phyloP scores from a whole-genome alignment of 2,329 filamentous ascomycete genomes.

The Hypoxylon sp. region DNA sequence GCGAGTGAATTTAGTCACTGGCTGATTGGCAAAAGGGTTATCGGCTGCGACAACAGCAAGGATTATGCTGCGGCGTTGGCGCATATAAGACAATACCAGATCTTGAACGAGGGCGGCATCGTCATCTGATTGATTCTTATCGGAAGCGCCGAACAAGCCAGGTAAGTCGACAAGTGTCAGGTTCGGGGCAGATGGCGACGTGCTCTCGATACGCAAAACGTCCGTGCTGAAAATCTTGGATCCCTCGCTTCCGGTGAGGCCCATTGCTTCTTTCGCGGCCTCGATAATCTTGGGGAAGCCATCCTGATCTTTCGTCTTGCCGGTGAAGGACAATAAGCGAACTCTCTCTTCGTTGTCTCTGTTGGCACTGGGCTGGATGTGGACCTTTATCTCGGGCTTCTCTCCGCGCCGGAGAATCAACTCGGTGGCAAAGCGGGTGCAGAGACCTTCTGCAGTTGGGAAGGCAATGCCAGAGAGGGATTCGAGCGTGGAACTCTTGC shows the following conservation, averaged over 20 bases:
- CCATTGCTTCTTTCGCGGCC: slow-evolving; percentile 61
- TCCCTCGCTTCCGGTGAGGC: slow-evolving; percentile 54
- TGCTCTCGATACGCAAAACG: slow-evolving; percentile 60
- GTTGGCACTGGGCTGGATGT: slow-evolving; percentile 43
- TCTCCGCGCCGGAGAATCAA: slow-evolving; percentile 66
- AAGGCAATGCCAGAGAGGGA: slow-evolving; percentile 72
- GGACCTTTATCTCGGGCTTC: slow-evolving; percentile 49
- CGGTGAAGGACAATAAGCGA: slow-evolving; percentile 47
- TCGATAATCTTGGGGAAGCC: slow-evolving; percentile 50
- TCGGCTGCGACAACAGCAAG: slow-evolving; percentile 67
- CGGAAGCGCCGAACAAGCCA: slow-evolving; percentile 63
- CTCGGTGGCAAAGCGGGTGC: slow-evolving; percentile 75
- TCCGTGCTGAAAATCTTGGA: slow-evolving; percentile 57
- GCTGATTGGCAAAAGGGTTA: slow-evolving; percentile 68
- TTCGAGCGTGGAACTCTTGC: slow-evolving; percentile 71
- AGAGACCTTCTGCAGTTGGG: slow-evolving; percentile 69
- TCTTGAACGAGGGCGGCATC: slow-evolving; percentile 59
- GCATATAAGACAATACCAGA: slow-evolving; percentile 67
- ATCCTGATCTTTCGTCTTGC: slow-evolving; percentile 35
- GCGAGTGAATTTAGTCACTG: slow-evolving; percentile 60
- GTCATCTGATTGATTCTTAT: slow-evolving; percentile 58
- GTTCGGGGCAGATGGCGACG: slow-evolving; percentile 60
- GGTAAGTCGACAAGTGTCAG: slow-evolving; percentile 69
- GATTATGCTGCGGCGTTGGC: slow-evolving; percentile 66
- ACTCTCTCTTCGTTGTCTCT: slow-evolving; percentile 40